Percentiles rank a stretch among this genome's conserved stretches.
phyloP scores from a whole-genome alignment of 2,329 filamentous ascomycete species.

The Thielaviopsis populi region DNA sequence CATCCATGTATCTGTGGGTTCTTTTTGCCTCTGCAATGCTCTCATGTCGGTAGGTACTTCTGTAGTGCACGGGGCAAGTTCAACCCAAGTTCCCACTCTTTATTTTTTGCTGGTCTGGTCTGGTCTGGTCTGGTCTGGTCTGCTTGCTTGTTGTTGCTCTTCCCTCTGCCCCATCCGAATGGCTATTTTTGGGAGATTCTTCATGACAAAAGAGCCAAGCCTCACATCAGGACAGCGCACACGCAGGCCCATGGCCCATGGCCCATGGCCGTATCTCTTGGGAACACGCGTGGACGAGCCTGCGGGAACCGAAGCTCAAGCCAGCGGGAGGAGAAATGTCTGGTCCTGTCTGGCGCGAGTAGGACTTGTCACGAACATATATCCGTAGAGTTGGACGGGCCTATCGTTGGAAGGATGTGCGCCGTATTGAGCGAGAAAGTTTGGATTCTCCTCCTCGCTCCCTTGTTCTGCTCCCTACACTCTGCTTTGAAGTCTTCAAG shows the following conservation, averaged over 20 bases:
- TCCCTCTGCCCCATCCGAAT: background rate
- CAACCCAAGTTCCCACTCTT: background rate
- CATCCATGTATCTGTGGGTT: background rate
- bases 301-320: background rate
- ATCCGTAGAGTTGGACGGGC: background rate
- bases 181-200: slow-evolving; percentile 2
- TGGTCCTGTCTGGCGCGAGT: no score
- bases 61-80: background rate
- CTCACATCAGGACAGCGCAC: no score
- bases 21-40: slow-evolving; percentile 1
- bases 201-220: background rate
- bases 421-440: background rate
- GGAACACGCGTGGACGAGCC: background rate
- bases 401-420: background rate
- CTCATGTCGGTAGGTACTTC: slow-evolving; percentile 1
- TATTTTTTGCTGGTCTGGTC: background rate
- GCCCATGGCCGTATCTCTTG: no score
- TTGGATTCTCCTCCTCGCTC: background rate
- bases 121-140: no score
- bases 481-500: background rate
- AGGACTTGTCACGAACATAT: no score
- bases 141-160: background rate
- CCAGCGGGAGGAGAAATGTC: background rate
- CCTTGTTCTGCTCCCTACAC: no score
- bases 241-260: no score